phyloP scores from a whole-genome alignment of 805 yeast genomes.

The Candida takata region DNA sequence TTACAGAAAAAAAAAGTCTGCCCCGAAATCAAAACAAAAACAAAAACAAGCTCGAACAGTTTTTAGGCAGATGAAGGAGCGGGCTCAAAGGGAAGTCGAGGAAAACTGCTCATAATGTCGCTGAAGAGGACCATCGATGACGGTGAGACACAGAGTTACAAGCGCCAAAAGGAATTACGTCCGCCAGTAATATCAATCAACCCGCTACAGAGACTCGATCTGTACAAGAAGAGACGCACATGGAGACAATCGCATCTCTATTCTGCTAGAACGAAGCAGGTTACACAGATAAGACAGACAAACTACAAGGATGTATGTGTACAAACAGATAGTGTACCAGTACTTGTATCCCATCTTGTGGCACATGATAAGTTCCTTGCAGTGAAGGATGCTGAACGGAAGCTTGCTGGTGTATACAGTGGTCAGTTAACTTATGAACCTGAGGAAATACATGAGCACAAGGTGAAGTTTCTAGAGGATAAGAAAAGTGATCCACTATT shows the following conservation, averaged over 20 bases:
- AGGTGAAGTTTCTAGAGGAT: conserved; percentile 14
- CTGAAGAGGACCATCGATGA: conserved; percentile 2
- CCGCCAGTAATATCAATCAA: conserved; percentile 25
- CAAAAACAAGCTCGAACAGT: background rate
- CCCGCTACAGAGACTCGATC: conserved; percentile 22
- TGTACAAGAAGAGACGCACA: conserved; percentile 21
- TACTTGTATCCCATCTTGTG: conserved; percentile 11
- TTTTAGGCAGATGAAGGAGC: background rate
- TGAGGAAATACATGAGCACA: conserved; percentile 13
- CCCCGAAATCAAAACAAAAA: conserved; percentile 1
- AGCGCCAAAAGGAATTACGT: conserved; percentile 19
- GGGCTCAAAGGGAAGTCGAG: background rate
- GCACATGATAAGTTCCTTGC: conserved; percentile 8
- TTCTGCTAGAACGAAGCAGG: conserved; percentile 7
- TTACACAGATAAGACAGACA: background rate
- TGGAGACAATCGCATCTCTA: conserved; percentile 24
- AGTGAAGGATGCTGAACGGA: conserved; percentile 15
- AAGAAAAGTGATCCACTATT: conserved; percentile 4
- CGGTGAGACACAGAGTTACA: background rate
- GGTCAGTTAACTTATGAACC: conserved; percentile 21
- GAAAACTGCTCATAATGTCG: conserved; percentile 1
- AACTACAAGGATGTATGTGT: conserved; percentile 18
- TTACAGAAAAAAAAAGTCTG: background rate
- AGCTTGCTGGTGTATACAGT: conserved; percentile 22
- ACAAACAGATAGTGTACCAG: conserved; percentile 21